These are phyloP conservation scores for Pilasporangium apinafurcum DNA, from an alignment of 352 stramenopile genomes.

Conservation along the genomic window DNA sequence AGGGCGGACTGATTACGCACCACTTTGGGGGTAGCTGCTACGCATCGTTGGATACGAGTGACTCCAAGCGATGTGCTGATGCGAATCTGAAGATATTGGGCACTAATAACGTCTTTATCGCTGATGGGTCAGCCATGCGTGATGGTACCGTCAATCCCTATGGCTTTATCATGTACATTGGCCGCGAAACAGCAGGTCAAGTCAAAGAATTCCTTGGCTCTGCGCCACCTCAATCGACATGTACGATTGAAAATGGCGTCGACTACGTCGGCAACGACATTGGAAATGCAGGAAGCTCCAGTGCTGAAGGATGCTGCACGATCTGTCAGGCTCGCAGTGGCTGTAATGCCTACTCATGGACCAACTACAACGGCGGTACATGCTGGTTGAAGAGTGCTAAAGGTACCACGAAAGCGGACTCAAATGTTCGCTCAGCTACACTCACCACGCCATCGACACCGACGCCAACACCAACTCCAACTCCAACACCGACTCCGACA, in stretches of 20 bases:
- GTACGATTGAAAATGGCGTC: conserved; percentile 21
- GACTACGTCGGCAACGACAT: conserved; percentile 45
- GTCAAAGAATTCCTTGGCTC: conserved; percentile 23
- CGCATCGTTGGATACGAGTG: conserved; percentile 31
- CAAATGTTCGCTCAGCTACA: not conserved
- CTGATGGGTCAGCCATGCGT: conserved; percentile 47
- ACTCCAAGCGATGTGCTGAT: conserved; percentile 49
- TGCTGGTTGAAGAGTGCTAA: conserved; percentile 54
- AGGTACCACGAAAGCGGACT: not conserved
- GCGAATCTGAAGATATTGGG: conserved; percentile 52
- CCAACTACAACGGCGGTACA: conserved; percentile 35
- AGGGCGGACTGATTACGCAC: conserved; percentile 22
- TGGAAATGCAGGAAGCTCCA: conserved; percentile 13
- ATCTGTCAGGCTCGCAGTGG: conserved; percentile 14
- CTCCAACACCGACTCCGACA: not conserved
- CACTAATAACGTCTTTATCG: conserved; percentile 64
- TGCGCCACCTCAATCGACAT: conserved; percentile 2
- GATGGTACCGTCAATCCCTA: conserved; percentile 68
- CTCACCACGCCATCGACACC: not conserved
- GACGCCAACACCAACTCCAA: conserved; percentile 4
- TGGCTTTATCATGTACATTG: conserved; percentile 73
- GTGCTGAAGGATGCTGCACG: conserved; percentile 23
- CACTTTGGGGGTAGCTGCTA: conserved; percentile 76
- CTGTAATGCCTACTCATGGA: conserved; percentile 48
- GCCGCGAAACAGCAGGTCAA: conserved; percentile 34